Evolutionary conservation across 495 filamentous ascomycete species (phyloP).

Genomic region (Aspergillus heteromorphus): DNA sequence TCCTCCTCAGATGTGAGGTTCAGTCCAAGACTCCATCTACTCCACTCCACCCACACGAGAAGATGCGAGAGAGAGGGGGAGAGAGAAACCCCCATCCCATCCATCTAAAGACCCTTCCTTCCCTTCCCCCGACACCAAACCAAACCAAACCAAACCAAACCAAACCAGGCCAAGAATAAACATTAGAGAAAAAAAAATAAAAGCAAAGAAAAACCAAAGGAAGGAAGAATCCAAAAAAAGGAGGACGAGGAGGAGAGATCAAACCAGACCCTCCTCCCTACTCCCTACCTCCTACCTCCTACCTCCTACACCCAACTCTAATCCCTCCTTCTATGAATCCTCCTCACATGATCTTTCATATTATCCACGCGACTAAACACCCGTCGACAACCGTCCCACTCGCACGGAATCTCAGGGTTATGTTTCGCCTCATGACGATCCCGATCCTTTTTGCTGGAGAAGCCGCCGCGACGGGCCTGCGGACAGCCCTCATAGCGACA

Average conservation of each 20-base stretch:
- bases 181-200: neutral
- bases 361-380: constrained; percentile 62
- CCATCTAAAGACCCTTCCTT: too few species aligned
- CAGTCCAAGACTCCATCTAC: too few species aligned
- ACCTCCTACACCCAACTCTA: too few species aligned
- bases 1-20: too few species aligned
- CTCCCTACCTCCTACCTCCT: too few species aligned
- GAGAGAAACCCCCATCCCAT: too few species aligned
- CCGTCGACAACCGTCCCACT: constrained; percentile 52
- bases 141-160: too few species aligned
- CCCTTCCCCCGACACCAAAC: too few species aligned
- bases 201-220: neutral
- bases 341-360: constrained; percentile 54
- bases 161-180: neutral
- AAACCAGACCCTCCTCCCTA: too few species aligned
- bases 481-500: constrained; percentile 58
- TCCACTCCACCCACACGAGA: too few species aligned
- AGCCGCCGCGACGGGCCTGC: constrained; percentile 50
- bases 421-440: constrained; percentile 59
- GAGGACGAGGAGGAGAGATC: neutral
- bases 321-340: constrained; percentile 36
- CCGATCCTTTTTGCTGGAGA: constrained; percentile 61
- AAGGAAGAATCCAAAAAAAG: neutral
- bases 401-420: constrained; percentile 53
- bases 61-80: too few species aligned